Conservation (phyloP, 2,329 filamentous ascomycete species). For the Chrysoporthe deuterocubensis region DNA sequence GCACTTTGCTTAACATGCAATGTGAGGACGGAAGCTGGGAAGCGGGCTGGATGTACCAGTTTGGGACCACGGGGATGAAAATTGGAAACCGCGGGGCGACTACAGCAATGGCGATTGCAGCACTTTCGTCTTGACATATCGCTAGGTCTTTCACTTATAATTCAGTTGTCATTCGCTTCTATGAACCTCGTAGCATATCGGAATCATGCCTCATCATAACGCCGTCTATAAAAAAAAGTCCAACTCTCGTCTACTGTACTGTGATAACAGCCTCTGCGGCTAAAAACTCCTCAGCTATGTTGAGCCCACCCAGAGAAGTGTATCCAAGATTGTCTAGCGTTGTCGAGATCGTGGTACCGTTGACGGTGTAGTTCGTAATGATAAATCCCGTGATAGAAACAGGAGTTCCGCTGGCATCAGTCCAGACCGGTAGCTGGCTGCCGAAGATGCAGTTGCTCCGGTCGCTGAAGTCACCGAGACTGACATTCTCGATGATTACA, state of each 20-base stretch:
- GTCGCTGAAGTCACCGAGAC: constrained; percentile 26
- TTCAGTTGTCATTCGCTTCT: not conserved
- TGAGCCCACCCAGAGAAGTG: constrained; percentile 5
- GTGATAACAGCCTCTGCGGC: not conserved
- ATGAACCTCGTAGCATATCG: not conserved
- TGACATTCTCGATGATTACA: constrained; percentile 29
- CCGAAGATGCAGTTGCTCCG: constrained; percentile 27
- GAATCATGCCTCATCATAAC: not conserved
- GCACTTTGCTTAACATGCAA: constrained; percentile 36
- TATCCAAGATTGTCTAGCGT: constrained; percentile 12
- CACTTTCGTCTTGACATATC: constrained; percentile 18
- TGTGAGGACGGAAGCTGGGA: constrained; percentile 42
- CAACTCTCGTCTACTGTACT: not conserved
- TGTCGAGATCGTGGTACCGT: constrained; percentile 15
- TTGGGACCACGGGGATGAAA: constrained; percentile 29
- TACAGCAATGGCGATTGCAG: constrained; percentile 30
- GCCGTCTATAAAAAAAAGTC: not conserved
- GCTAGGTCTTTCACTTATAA: not conserved
- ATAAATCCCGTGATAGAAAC: constrained; percentile 25
- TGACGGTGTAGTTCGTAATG: constrained; percentile 25
- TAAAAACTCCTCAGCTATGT: constrained; percentile 13
- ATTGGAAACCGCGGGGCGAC: constrained; percentile 30
- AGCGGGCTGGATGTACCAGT: constrained; percentile 31
- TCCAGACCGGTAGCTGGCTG: constrained; percentile 28
- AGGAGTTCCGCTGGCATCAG: constrained; percentile 13